These are phyloP conservation scores for Ceratocystis huliohia DNA, from an alignment of 2,329 filamentous ascomycete species.

Conservation along the genomic window DNA sequence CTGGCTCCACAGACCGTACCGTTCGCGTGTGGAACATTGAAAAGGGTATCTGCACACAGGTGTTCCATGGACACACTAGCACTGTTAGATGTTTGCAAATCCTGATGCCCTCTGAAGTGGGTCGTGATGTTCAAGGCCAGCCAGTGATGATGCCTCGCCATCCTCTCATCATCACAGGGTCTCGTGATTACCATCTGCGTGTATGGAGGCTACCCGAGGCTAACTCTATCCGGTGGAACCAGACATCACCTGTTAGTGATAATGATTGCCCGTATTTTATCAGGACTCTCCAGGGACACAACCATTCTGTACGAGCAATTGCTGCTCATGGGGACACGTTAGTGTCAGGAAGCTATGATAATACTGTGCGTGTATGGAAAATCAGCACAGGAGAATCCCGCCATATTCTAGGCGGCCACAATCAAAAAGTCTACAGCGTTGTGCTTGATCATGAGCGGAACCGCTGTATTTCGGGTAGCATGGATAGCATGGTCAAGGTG, in stretches of 20 bases:
- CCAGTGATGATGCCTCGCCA: constrained; percentile 84
- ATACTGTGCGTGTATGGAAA: constrained; percentile 88
- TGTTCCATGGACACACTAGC: constrained; percentile 95
- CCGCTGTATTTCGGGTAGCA: constrained; percentile 92
- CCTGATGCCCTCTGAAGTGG: constrained; percentile 70
- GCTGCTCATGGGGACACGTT: constrained; percentile 88
- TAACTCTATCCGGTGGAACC: constrained; percentile 63
- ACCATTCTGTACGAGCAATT: constrained; percentile 89
- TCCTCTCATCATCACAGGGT: constrained; percentile 93
- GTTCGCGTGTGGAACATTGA: constrained; percentile 99
- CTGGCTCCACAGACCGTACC: constrained; percentile 87
- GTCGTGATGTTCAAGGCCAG: constrained; percentile 56
- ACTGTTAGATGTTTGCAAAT: constrained; percentile 95
- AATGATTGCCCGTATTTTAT: constrained; percentile 88
- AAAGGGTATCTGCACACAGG: constrained; percentile 78
- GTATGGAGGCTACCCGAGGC: constrained; percentile 88
- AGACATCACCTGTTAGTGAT: constrained; percentile 55
- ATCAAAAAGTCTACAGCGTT: constrained; percentile 92
- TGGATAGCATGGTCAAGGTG: constrained; percentile 96
- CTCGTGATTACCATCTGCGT: constrained; percentile 81
- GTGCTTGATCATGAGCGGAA: constrained; percentile 85
- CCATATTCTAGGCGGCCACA: constrained; percentile 74
- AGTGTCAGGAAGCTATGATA: constrained; percentile 96
- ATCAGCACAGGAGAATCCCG: constrained; percentile 87
- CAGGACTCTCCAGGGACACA: constrained; percentile 71